Base-by-base conservation (phyloP, 257 asterid genomes). In the Oldenlandia corymbosa region DNA sequence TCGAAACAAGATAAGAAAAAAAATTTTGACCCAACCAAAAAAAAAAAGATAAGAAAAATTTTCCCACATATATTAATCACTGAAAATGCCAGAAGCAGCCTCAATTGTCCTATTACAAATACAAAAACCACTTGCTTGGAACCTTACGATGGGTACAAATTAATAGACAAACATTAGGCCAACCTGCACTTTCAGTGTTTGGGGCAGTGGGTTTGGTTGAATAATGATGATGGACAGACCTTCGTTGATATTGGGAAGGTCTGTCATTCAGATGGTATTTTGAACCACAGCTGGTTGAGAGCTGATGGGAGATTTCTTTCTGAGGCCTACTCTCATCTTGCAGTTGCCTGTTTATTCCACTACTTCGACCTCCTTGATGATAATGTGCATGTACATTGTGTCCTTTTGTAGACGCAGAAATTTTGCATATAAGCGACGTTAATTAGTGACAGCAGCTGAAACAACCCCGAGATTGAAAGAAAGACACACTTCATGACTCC, bases 171-270 rank as follows among this genome's bases (percentile, higher is more conserved):
- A 51, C 32, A 26, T 43, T 24, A 60, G 52, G 24, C 31, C 10
- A 37, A 64, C 68, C 68, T 64, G 58, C 48, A 64, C 14, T 49
- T 11, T 50, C 37, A 32, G 58, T 48, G 42, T 50, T 36, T 39
- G 34, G 13, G 21, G 26, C 59, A 24, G 39, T 26, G n/a, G 32
- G 57, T 49, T 31, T 39, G 60, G 34, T 20, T 36, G 47, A 10
- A 64, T 55, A 27, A 12, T 64, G 60, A 24, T 31, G 68, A 31
- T 49, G 42, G 50, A 32, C 36, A 50, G 36, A 50, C 24, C 37
- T 47, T 50, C 60, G 30, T 14, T 50, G 68, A 39, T 64, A 16
- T 34, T 64, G 23, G 59, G 37, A 8, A 36, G 49, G 47, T 42
- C 23, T 64, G 48, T 64, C 68, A 21, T 18, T 24, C 9, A 30